Percentiles rank a stretch among this genome's conserved stretches.
phyloP scores from a whole-genome alignment of 768 basidiomycete species.

The Phanerochaete sordida region DNA sequence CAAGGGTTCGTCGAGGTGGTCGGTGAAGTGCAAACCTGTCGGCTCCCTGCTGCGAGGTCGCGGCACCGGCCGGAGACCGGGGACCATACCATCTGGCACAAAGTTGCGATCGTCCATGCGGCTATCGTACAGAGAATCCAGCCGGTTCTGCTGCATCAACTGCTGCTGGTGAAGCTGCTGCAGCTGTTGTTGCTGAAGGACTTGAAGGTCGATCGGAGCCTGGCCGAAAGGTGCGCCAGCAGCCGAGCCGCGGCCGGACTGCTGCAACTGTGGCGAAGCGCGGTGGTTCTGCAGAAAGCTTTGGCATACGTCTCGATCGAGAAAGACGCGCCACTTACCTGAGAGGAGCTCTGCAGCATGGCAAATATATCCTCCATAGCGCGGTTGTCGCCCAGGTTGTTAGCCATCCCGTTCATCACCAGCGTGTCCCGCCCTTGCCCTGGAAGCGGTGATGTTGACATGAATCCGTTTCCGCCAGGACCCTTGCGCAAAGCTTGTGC shows the following conservation, averaged over 20 bases:
- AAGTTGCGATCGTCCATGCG: constrained; percentile 74
- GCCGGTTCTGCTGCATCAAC: constrained; percentile 39
- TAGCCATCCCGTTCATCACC: constrained; percentile 32
- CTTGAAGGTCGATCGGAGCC: constrained; percentile 30
- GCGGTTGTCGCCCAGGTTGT: constrained; percentile 46
- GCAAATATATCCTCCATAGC: constrained; percentile 80
- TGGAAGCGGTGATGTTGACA: constrained; percentile 44
- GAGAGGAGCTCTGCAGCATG: constrained; percentile 76
- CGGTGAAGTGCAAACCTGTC: constrained; percentile 46
- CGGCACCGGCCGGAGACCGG: constrained; percentile 68
- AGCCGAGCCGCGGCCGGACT: constrained; percentile 20
- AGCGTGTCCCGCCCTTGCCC: constrained; percentile 44
- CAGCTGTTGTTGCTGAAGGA: constrained; percentile 40
- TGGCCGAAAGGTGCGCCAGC: constrained; percentile 24
- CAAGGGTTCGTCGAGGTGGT: constrained; percentile 57
- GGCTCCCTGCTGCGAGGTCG: constrained; percentile 55
- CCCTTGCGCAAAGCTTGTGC: background rate
- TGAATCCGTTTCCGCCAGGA: constrained; percentile 23
- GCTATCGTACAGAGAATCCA: constrained; percentile 71
- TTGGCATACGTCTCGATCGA: background rate
- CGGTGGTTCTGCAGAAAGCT: constrained; percentile 17
- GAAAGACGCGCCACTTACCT: constrained; percentile 43
- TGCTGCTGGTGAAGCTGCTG: constrained; percentile 36
- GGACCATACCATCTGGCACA: constrained; percentile 82
- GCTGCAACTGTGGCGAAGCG: constrained; percentile 21